Evolutionary conservation across 2,329 filamentous ascomycete species (phyloP), one percentile per base, ranked within the genome.

Genomic region (Whalleya microplaca): DNA sequence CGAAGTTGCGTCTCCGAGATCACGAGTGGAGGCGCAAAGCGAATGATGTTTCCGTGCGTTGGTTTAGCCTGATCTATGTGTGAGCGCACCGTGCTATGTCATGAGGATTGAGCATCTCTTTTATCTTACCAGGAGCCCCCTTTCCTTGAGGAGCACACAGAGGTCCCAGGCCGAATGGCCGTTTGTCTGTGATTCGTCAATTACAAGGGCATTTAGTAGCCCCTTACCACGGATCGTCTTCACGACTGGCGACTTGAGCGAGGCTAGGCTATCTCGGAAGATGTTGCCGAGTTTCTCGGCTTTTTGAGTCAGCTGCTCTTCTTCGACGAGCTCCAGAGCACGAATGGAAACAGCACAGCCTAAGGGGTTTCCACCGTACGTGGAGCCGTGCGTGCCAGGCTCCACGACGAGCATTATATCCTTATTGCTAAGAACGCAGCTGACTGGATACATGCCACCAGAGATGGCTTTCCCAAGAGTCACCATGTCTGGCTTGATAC

Each of bases 381-480:
- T 99, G 42, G 92, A 96, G 47, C 95, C 95, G 76, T 99, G 95
- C 21, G 95, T 98, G 58, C 95, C 95, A 21, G 95, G 91, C 81
- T 99, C 95, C 62, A 99, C 83, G 9, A 94, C 95, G 64, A 97
- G 84, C 93, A 99, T 97, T 62, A 98, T 82, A 55, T 97, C 93
- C 77, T 89, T 92, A 68, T 87, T 87, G 60, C 90, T 89, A 50
- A 99, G 82, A 47, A 99, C 93, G 68, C 89, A 92, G 59, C 92
- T 96, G 55, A 99, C 95, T n/a, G 95, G 95, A 78, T 99, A 99
- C 89, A 98, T 95, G 75, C 95, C 95, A 62, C 95, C 95, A 32
- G 92, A 96, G 73, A 99, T 96, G 66, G 95, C 95, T 80, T 99
- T 99, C 71, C 95, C 95, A 32, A 99, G 86, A 46, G 96, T 88